Conservation (phyloP, 257 asterid genomes). For the Rauvolfia tetraphylla region DNA sequence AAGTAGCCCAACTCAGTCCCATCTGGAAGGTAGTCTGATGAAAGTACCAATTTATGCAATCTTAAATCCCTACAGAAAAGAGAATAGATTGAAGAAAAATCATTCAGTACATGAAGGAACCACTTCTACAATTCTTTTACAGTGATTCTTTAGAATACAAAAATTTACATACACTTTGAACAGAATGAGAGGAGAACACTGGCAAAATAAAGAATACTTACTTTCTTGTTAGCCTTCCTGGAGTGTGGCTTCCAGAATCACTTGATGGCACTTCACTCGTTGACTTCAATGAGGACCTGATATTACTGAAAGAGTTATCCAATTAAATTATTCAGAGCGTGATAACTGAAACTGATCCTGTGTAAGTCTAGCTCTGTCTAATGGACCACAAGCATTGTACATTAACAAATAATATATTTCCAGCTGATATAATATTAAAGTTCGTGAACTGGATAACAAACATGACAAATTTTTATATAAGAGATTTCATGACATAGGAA, state of each 20-base stretch:
- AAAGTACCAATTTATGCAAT: slow-evolving; percentile 70
- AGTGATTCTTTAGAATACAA: too few relatives aligned
- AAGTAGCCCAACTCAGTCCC: slow-evolving; percentile 66
- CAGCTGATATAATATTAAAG: background rate
- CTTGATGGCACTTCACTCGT: slow-evolving; percentile 32
- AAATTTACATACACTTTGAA: too few relatives aligned
- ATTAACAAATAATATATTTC: too few relatives aligned
- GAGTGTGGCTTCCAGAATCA: slow-evolving; percentile 37
- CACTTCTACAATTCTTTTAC: background rate
- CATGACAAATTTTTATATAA: too few relatives aligned
- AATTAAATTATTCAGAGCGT: background rate
- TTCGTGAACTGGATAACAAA: background rate
- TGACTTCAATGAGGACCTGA: slow-evolving; percentile 49
- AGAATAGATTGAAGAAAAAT: background rate
- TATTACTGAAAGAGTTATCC: slow-evolving; percentile 2
- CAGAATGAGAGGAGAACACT: background rate
- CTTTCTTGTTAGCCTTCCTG: slow-evolving; percentile 78
- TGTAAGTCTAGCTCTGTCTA: background rate
- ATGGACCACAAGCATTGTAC: background rate
- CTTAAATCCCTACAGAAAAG: slow-evolving; percentile 60
- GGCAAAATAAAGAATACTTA: slow-evolving; percentile 31
- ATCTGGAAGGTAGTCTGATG: slow-evolving; percentile 59
- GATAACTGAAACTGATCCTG: background rate
- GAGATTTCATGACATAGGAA: background rate
- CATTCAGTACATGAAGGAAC: background rate